Evolutionary conservation across 2,329 filamentous ascomycete genomes (phyloP).

Genomic region (Aaosphaeria pasadenensis): DNA sequence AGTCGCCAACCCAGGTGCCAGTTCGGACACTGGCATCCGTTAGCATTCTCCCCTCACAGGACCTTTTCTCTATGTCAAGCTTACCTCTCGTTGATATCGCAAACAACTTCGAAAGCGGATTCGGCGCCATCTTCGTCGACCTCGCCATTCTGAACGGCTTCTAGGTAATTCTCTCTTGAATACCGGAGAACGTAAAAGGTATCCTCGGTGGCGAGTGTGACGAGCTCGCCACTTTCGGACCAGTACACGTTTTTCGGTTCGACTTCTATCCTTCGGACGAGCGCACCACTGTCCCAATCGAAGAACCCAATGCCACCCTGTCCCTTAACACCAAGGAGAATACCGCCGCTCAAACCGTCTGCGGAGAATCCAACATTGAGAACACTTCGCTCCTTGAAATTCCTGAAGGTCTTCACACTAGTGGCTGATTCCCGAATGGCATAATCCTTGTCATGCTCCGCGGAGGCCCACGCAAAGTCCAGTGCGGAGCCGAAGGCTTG

Average conservation of each 20-base stretch:
- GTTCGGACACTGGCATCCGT: slow-evolving; percentile 67
- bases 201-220: slow-evolving; percentile 90
- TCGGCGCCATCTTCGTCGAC: slow-evolving; percentile 92
- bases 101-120: slow-evolving; percentile 92
- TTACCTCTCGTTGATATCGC: slow-evolving; percentile 86
- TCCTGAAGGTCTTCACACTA: slow-evolving; percentile 95
- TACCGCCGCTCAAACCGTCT: slow-evolving; percentile 83
- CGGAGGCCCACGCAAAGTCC: slow-evolving; percentile 95
- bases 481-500: slow-evolving; percentile 94
- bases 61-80: neutral
- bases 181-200: slow-evolving; percentile 92
- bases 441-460: slow-evolving; percentile 98
- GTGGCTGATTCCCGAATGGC: slow-evolving; percentile 93
- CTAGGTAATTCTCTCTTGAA: slow-evolving; percentile 82
- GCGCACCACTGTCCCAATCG: slow-evolving; percentile 86
- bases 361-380: slow-evolving; percentile 94
- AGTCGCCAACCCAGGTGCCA: slow-evolving; percentile 97
- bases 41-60: neutral
- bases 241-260: slow-evolving; percentile 78
- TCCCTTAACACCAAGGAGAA: slow-evolving; percentile 89
- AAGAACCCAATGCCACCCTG: slow-evolving; percentile 94
- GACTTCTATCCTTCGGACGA: slow-evolving; percentile 89
- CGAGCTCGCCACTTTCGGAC: slow-evolving; percentile 94
- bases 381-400: slow-evolving; percentile 92
- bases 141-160: slow-evolving; percentile 76